A percentile compares a stretch with the other conserved stretches of the same genome.
Conservation (phyloP, 2,329 filamentous ascomycete species). For the Fusarium proliferatum region DNA sequence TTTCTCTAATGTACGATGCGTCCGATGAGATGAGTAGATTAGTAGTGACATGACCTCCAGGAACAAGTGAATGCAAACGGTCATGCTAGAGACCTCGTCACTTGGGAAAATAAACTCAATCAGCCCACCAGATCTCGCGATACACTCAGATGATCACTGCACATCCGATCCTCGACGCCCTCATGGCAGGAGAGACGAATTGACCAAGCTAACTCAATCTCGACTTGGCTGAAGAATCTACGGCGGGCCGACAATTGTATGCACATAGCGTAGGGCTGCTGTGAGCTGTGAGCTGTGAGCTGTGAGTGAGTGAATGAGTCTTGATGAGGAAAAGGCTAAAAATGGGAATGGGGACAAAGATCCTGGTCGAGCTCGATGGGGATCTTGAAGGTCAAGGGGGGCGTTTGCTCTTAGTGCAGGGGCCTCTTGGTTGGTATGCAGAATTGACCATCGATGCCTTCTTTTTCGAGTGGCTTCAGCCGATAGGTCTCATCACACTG, state of each 20-base stretch:
- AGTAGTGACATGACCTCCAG: background rate
- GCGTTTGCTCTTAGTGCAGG: constrained; percentile 8
- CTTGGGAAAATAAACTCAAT: constrained; percentile 5
- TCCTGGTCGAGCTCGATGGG: constrained; percentile 23
- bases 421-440: constrained; percentile 22
- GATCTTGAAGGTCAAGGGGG: constrained; percentile 4
- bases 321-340: constrained; percentile 1
- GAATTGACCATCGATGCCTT: constrained; percentile 19
- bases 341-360: constrained; percentile 13
- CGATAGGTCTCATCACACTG: background rate
- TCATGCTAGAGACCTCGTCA: constrained; percentile 9
- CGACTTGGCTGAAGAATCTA: background rate
- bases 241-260: constrained; percentile 9
- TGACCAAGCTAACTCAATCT: constrained; percentile 1
- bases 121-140: constrained; percentile 23
- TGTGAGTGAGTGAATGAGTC: background rate
- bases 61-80: background rate
- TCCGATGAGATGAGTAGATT: background rate
- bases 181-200: constrained; percentile 4
- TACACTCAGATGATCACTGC: constrained; percentile 31
- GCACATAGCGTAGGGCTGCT: background rate
- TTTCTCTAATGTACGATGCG: background rate
- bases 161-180: constrained; percentile 16
- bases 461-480: constrained; percentile 1
- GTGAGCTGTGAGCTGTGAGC: background rate